These are phyloP conservation scores for Fusarium tricinctum DNA, from an alignment of 2,329 filamentous ascomycete genomes.

Conservation along the genomic window DNA sequence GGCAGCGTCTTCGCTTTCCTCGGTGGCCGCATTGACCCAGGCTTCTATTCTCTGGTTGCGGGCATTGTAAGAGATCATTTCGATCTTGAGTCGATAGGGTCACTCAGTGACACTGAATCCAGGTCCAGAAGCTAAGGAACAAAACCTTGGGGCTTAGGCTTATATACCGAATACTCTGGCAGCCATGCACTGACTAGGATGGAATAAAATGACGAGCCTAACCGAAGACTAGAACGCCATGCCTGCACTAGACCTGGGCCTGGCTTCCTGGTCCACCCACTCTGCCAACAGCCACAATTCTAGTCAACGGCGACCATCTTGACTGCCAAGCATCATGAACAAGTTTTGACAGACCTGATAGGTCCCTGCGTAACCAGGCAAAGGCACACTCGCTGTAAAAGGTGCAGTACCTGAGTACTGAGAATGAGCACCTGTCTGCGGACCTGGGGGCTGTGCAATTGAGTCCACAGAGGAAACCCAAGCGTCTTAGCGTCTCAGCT, in stretches of 20 bases:
- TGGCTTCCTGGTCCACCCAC: conserved; percentile 47
- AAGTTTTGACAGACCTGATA: conserved; percentile 40
- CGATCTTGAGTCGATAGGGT: conserved; percentile 39
- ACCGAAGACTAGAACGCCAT: conserved; percentile 38
- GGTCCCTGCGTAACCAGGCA: conserved; percentile 36
- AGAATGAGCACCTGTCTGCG: conserved; percentile 32
- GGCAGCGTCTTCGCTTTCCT: conserved; percentile 44
- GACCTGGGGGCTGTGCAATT: conserved; percentile 42
- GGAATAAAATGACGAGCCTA: conserved; percentile 43
- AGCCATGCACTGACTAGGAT: conserved; percentile 37
- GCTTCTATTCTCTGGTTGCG: conserved; percentile 49
- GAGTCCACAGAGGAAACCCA: neutral
- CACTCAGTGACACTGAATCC: conserved; percentile 45
- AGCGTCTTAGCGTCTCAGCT: neutral
- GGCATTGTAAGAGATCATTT: conserved; percentile 47
- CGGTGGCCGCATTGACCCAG: conserved; percentile 40
- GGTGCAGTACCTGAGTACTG: conserved; percentile 2
- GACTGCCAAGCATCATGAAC: conserved; percentile 36
- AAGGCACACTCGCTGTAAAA: neutral
- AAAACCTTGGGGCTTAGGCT: conserved; percentile 36
- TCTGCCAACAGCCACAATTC: conserved; percentile 45
- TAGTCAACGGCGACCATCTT: conserved; percentile 41
- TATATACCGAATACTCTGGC: conserved; percentile 42
- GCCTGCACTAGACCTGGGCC: conserved; percentile 41
- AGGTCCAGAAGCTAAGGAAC: conserved; percentile 22